Conservation (phyloP, 2,329 filamentous ascomycete genomes). For the Pezicula radicicola region DNA sequence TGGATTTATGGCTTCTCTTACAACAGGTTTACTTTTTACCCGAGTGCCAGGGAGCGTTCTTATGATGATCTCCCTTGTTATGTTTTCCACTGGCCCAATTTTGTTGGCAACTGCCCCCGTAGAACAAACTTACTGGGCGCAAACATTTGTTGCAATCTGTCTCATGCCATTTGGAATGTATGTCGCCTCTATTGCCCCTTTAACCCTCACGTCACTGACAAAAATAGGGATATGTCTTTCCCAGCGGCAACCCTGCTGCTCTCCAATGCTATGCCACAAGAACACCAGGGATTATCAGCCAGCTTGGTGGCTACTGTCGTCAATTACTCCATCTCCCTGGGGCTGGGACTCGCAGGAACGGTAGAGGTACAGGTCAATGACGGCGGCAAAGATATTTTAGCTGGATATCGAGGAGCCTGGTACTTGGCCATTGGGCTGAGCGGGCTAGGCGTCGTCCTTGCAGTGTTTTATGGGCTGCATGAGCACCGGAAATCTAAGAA, state of each 20-base stretch:
- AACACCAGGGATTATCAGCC: slow-evolving; percentile 49
- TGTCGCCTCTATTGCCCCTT: no score
- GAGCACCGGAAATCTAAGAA: background rate
- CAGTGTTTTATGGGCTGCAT: background rate
- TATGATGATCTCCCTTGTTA: slow-evolving; percentile 30
- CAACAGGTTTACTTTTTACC: slow-evolving; percentile 30
- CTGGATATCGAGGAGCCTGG: slow-evolving; percentile 2
- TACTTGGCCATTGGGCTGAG: slow-evolving; percentile 5
- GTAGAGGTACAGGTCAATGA: slow-evolving; percentile 44
- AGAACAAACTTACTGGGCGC: slow-evolving; percentile 60
- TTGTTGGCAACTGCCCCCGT: slow-evolving; percentile 44
- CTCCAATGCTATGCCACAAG: slow-evolving; percentile 43
- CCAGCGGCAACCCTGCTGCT: slow-evolving; percentile 60
- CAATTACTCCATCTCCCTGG: slow-evolving; percentile 66
- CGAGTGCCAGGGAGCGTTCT: slow-evolving; percentile 27
- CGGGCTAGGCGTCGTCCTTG: background rate
- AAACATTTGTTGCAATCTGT: slow-evolving; percentile 55
- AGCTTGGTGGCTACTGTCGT: slow-evolving; percentile 62
- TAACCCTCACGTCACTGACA: background rate
- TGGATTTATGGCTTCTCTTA: slow-evolving; percentile 28
- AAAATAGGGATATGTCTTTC: slow-evolving; percentile 53
- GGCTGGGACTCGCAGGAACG: slow-evolving; percentile 63
- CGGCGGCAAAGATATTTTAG: slow-evolving; percentile 16
- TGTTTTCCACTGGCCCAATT: slow-evolving; percentile 38
- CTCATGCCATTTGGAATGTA: slow-evolving; percentile 58